Evolutionary conservation across 2,329 filamentous ascomycete species (phyloP), one percentile per base, ranked within the genome.

Genomic region (Chalaropsis ovoidea): DNA sequence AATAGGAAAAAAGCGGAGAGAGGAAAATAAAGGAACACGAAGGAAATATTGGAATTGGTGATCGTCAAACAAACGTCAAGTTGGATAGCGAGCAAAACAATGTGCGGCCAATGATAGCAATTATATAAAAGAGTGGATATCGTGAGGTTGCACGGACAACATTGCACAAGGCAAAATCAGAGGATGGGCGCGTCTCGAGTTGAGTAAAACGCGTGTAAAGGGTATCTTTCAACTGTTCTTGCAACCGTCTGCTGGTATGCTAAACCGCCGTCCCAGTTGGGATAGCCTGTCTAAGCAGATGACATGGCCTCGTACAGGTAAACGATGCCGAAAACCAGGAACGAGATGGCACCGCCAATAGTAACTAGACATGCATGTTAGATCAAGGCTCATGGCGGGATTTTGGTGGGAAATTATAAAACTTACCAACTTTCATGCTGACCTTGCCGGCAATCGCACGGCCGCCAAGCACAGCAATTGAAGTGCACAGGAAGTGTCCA

Each of bases 391-490:
- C 42, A n/a, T 15, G 42, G 27, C 22, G 54, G 22, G 19, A 17
- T 68, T 74, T 71, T 74, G 70, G 58, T 69, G 67, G 67, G 67
- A 60, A 6, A 60, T 35, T 58, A 52, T 42, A 61, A 68, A 3
- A 87, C 90, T 82, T 84, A 96, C 93, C 90, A 80, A 95, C 89
- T 82, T 90, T 88, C 78, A 99, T 85, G 78, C 93, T 97, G 70
- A 99, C 94, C 74, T 83, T 87, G 41, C 94, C 94, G 52, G 94
- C 94, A 75, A 99, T 89, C 63, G 94, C 93, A 71, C 90, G 83
- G 11, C 94, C 94, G 54, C 94, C 94, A 68, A 99, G 81, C 47
- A 99, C 94, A 52, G 94, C 94, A 24, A 90, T 86, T 60, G 89
- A 87, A 6, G 94, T 97, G 78, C 94, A 99, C 69, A 93, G 84